Evolutionary conservation across 306 rosid genomes (phyloP).

Genomic region (Aeschynomene evenia): DNA sequence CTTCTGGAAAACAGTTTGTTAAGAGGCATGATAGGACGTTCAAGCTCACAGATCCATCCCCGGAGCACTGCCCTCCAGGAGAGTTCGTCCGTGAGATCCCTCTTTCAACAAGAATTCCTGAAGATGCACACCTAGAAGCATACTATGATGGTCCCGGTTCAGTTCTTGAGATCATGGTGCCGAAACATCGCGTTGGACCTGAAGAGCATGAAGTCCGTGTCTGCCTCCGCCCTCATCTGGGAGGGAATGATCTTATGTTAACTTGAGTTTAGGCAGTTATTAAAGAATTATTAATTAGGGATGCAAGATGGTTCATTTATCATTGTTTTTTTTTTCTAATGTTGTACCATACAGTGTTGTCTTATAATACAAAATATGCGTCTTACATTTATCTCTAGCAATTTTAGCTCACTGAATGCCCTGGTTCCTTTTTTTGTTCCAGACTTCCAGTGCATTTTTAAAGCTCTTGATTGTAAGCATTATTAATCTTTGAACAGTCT

Average conservation of each 20-base stretch:
- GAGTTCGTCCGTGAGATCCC: slow-evolving; percentile 87
- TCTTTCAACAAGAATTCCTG: slow-evolving; percentile 82
- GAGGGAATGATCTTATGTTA: slow-evolving; percentile 77
- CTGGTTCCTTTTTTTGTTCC: slow-evolving; percentile 37
- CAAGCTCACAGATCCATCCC: slow-evolving; percentile 72
- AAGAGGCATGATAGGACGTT: slow-evolving; percentile 82
- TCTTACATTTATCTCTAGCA: slow-evolving; percentile 27
- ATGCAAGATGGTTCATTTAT: slow-evolving; percentile 36
- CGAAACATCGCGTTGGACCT: slow-evolving; percentile 70
- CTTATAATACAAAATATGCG: slow-evolving; percentile 16
- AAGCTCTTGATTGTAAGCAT: slow-evolving; percentile 30
- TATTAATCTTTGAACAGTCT: neutral
- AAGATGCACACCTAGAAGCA: slow-evolving; percentile 90
- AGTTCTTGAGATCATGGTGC: slow-evolving; percentile 88
- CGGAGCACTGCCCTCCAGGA: slow-evolving; percentile 96
- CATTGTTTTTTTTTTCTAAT: slow-evolving; percentile 37
- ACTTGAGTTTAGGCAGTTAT: slow-evolving; percentile 47
- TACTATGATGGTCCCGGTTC: slow-evolving; percentile 92
- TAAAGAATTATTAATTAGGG: slow-evolving; percentile 34
- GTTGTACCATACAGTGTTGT: slow-evolving; percentile 36
- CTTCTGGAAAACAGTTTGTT: slow-evolving; percentile 69
- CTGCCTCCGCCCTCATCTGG: slow-evolving; percentile 88
- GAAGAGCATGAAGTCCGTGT: slow-evolving; percentile 97
- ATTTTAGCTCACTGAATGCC: slow-evolving; percentile 31
- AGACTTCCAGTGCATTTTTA: slow-evolving; percentile 32